Evolutionary conservation across 2,329 filamentous ascomycete species (phyloP), one percentile per base, ranked within the genome.

Genomic region (Colletotrichum phormii): DNA sequence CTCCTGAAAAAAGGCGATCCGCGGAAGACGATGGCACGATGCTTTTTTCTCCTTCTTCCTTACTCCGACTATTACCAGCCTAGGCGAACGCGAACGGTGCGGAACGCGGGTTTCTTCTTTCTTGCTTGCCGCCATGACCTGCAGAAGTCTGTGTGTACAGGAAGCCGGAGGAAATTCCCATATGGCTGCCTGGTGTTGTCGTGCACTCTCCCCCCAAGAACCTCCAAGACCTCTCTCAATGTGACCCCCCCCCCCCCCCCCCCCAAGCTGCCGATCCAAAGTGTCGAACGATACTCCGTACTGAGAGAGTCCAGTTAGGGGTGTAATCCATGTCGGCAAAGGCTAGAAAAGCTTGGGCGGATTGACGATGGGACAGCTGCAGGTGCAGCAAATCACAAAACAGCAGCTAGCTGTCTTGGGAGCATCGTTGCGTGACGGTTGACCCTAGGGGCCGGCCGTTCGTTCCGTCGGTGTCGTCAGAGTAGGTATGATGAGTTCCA

Each of bases 121-220:
- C 46, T 26, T 26, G 26, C 13, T 15, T 31, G 37, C 59, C 70
- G 70, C 65, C 60, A 59, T 69, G 65, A 69, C 65, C 59, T 59
- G 53, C 54, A 35, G 22, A 33, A 31, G 51, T 67, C 65, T 69
- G 53, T 69, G 65, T 68, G 22, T 18, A 22, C 26, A 29, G 29
- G 29, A 51, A 12, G 29, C 12, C 22, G 46, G 13, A 51, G 29
- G 26, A 33, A 24, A 24, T 9, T 49, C n/a, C 42, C 42, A 9
- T 49, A 18, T 49, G 42, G 42, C 42, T 49, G 42, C 42, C 42
- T n/a, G 42, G 42, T 42, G 29, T 15, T 8, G n/a, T 15, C 33
- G 22, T 58, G 18, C 11, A 31, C 24, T 1, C 4, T 4, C 26
- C n/a, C 35, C 35, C 35, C 35, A 6, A 15, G 35, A 37, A 37